phyloP scores from a whole-genome alignment of 2,329 filamentous ascomycete species.

The Fonsecaea monophora region DNA sequence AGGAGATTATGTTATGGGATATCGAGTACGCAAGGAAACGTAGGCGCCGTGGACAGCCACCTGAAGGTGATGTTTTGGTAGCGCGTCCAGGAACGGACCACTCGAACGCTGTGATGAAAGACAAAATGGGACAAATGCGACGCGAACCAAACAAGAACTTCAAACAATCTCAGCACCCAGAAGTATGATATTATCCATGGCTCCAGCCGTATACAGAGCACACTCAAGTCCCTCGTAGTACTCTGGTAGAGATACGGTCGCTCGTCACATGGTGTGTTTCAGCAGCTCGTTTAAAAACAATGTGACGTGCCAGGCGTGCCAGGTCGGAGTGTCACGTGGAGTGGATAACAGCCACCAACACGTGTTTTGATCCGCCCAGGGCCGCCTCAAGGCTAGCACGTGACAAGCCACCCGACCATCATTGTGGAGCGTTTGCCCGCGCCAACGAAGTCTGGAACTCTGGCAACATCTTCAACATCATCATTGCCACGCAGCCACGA shows the following conservation, averaged over 20 bases:
- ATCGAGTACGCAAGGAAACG: background rate
- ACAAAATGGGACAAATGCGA: background rate
- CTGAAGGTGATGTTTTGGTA: slow-evolving; percentile 3
- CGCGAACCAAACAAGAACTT: background rate
- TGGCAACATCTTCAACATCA: no score
- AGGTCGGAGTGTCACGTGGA: background rate
- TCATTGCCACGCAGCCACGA: background rate
- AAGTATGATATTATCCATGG: background rate
- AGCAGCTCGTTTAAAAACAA: background rate
- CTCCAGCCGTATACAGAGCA: background rate
- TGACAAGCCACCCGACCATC: background rate
- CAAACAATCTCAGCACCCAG: background rate
- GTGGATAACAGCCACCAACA: background rate
- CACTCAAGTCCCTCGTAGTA: background rate
- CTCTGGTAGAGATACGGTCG: background rate
- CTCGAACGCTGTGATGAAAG: background rate
- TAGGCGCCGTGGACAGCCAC: slow-evolving; percentile 6
- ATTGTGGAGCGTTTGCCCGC: background rate
- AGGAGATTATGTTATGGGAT: background rate
- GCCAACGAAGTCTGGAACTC: background rate
- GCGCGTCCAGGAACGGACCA: slow-evolving; percentile 3
- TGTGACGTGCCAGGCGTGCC: slow-evolving; percentile 6
- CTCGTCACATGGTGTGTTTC: slow-evolving; percentile 1
- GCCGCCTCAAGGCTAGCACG: background rate
- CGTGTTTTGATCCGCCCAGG: background rate